Evolutionary conservation across 1,139 yeast genomes (phyloP).

Genomic region (Hyphopichia khmerensis): DNA sequence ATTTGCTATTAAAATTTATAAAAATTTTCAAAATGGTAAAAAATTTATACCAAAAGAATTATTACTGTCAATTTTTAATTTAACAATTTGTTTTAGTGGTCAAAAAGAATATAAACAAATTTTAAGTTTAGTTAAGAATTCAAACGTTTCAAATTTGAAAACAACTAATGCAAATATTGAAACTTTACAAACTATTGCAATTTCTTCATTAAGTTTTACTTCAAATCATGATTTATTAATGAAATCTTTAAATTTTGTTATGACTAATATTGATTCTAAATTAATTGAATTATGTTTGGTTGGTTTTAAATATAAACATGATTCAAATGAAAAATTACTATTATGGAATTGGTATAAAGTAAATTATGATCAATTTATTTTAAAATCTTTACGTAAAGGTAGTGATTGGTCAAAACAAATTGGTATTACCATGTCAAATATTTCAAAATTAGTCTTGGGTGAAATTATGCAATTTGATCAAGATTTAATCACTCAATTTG

Average conservation of each 20-base stretch:
- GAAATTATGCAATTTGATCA: conserved; percentile 39
- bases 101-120: conserved; percentile 59
- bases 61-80: conserved; percentile 30
- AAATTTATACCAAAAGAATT: conserved; percentile 50
- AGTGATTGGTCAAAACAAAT: conserved; percentile 43
- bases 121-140: conserved; percentile 49
- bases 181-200: conserved; percentile 54
- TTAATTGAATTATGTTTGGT: conserved; percentile 54
- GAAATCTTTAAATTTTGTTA: conserved; percentile 55
- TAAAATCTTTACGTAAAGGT: conserved; percentile 43
- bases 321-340: conserved; percentile 14
- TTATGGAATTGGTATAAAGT: conserved; percentile 58
- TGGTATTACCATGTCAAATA: conserved; percentile 38
- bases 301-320: conserved; percentile 41
- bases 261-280: conserved; percentile 52
- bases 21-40: conserved; percentile 35
- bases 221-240: conserved; percentile 42
- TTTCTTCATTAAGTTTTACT: conserved; percentile 53
- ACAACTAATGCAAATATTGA: conserved; percentile 28
- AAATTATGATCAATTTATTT: conserved; percentile 52
- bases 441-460: conserved; percentile 39
- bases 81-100: conserved; percentile 31
- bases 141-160: conserved; percentile 35
- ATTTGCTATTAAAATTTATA: conserved; percentile 40
- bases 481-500: conserved; percentile 28